Base-by-base conservation (phyloP, 2,329 filamentous ascomycete species). In the Ploettnerulaceae sp. region DNA sequence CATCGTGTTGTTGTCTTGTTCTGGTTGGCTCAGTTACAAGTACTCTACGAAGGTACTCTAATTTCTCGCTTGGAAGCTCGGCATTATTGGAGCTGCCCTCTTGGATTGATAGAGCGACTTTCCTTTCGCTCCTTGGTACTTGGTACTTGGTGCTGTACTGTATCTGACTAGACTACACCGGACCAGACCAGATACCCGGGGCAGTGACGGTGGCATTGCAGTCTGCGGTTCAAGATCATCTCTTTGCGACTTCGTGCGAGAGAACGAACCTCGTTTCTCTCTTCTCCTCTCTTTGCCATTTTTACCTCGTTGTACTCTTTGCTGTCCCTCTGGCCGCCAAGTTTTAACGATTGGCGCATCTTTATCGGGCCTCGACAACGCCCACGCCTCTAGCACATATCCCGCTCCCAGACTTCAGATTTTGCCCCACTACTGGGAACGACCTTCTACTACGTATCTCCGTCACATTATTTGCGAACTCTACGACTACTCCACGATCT, bases 401-500 rank as follows among this genome's bases (percentile, higher is more conserved):
- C 24, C 38, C 25, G 29, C 29, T n/a, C 15, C 21, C 39, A n/a
- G n/a, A n/a, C 39, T 17, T 29, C 14, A 24, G 28, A 24, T 22
- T 22, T 36, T 14, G 28, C 15, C 39, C 31, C 40, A 43, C 40
- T 33, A 34, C 33, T 28, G 24, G 25, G 15, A 36, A 45, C 49
- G 31, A 43, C 42, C 44, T 40, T 45, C 34, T 41, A 31, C 36
- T 52, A 25, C 24, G 37, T 37, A 40, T 36, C 53, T 51, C 53
- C 49, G 49, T 46, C 47, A 28, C 28, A 17, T 38, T 21, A 18
- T 39, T 36, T 36, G 41, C 32, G 31, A 45, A 45, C 18, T 51
- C 40, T 25, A 49, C 34, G 31, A 45, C 45, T 49, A 33, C 34
- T 51, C 45, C 49, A 48, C 45, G 40, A 43, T 49, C 46, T 26